Base-by-base conservation (phyloP, 495 filamentous ascomycete species). In the Daldinia loculata region DNA sequence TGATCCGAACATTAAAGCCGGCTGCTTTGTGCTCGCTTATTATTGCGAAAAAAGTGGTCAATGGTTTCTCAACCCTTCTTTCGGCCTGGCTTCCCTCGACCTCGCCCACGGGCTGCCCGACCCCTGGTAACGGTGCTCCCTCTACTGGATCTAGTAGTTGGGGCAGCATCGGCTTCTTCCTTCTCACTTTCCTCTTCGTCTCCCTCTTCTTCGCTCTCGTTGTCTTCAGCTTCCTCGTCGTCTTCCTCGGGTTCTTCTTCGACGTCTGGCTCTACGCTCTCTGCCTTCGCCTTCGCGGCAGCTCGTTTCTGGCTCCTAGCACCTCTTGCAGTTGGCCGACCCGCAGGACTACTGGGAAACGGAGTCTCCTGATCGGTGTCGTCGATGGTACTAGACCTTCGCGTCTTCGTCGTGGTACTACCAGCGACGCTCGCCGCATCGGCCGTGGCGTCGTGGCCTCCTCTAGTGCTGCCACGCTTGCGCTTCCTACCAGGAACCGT, bases 401-500 rank as follows among this genome's bases (percentile, higher is more conserved):
- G 60, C 56, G 80, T 80, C 67, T 78, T 82, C 32, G 74, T 73
- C 51, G 71, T 79, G 17, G 74, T 72, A 12, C 72, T 78, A 62
- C 70, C 71, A 24, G 74, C 71, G 22, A 71, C 71, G 17, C 76
- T 74, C 70, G 70, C 70, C 19, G 48, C 63, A 12, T 75, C 69
- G 8, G 72, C 57, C 2, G 56, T 67, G 0, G 41, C 32, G 6
- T 57, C 67, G n/a, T 69, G 45, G 74, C 64, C 71, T 85, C 86
- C 84, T 70, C 34, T 36, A 12, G 70, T 70, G 30, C 82, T 76
- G 15, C 79, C 81, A 6, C 81, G 79, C 67, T 82, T 84, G 22
- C 84, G 89, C 86, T 84, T 91, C 84, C 66, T 88, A 78, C 36
- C 82, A 32, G 51, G 7, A 77, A 15, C 80, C 82, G 72, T 17